A percentile compares a stretch with the other conserved stretches of the same genome.
Conservation (phyloP, 2,329 filamentous ascomycete genomes). For the Beauveria varroae region DNA sequence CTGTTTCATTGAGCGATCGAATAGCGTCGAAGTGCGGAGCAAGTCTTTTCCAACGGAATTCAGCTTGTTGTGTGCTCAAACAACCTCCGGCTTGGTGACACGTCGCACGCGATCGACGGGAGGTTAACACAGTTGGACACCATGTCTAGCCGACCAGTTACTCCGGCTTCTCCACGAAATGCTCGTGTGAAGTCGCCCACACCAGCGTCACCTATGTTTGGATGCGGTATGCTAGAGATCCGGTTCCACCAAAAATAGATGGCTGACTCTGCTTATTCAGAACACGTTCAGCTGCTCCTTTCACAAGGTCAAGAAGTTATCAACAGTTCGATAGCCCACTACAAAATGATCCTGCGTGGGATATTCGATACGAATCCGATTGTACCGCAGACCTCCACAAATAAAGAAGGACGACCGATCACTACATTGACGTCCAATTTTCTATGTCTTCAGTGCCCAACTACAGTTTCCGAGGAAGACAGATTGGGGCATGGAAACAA, state of each 20-base stretch:
- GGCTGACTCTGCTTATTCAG: constrained; percentile 36
- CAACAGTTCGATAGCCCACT: constrained; percentile 62
- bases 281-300: constrained; percentile 64
- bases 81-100: background rate
- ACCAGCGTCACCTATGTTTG: constrained; percentile 53
- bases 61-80: background rate
- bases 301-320: constrained; percentile 53
- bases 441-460: constrained; percentile 66
- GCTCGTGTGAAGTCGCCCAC: constrained; percentile 52
- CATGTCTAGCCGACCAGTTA: constrained; percentile 42
- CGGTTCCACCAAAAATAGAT: background rate
- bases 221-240: constrained; percentile 46
- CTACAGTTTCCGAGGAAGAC: constrained; percentile 59
- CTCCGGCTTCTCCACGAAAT: constrained; percentile 47
- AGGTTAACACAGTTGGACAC: constrained; percentile 1
- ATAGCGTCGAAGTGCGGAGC: background rate
- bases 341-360: constrained; percentile 62
- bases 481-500: constrained; percentile 59
- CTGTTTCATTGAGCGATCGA: background rate
- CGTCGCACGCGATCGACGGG: background rate
- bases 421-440: constrained; percentile 62
- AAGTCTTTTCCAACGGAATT: background rate
- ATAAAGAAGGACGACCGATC: constrained; percentile 45
- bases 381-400: constrained; percentile 58
- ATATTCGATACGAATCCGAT: constrained; percentile 62